Evolutionary conservation across 2,329 filamentous ascomycete species (phyloP).

Genomic region (Didymella keratinophila): DNA sequence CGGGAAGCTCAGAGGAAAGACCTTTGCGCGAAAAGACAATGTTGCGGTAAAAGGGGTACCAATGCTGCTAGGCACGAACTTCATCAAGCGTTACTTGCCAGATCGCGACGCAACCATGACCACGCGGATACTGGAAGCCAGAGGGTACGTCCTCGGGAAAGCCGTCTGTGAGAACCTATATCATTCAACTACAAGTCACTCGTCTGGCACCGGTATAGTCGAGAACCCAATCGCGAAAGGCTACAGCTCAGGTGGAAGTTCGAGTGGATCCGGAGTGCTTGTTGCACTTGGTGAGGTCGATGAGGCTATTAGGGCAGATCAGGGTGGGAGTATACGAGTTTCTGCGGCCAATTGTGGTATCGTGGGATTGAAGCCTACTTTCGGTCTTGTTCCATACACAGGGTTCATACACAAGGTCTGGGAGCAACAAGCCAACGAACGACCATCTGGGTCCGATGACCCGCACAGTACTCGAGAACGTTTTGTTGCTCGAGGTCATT

Average conservation of each 20-base stretch:
- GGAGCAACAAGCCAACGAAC: slow-evolving; percentile 46
- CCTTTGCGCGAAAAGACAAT: slow-evolving; percentile 44
- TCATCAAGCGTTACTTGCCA: slow-evolving; percentile 22
- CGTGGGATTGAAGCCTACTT: slow-evolving; percentile 51
- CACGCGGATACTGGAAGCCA: slow-evolving; percentile 41
- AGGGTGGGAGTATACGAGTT: slow-evolving; percentile 58
- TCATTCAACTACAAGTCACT: slow-evolving; percentile 41
- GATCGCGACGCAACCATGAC: slow-evolving; percentile 42
- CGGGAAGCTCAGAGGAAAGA: slow-evolving; percentile 50
- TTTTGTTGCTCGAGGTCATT: slow-evolving; percentile 37
- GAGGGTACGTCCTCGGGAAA: slow-evolving; percentile 39
- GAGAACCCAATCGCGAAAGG: slow-evolving; percentile 57
- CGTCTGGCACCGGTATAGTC: slow-evolving; percentile 53
- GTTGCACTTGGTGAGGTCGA: slow-evolving; percentile 56
- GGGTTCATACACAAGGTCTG: slow-evolving; percentile 61
- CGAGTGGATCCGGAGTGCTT: slow-evolving; percentile 57
- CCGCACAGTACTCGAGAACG: slow-evolving; percentile 33
- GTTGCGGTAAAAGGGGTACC: slow-evolving; percentile 44
- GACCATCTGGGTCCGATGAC: slow-evolving; percentile 54
- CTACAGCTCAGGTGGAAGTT: slow-evolving; percentile 61
- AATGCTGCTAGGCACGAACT: slow-evolving; percentile 43
- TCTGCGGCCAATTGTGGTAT: slow-evolving; percentile 51
- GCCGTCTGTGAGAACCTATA: slow-evolving; percentile 47
- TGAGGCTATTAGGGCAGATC: slow-evolving; percentile 59
- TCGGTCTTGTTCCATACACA: slow-evolving; percentile 60